Evolutionary conservation across 2,329 filamentous ascomycete species (phyloP), one percentile per base, ranked within the genome.

Genomic region (Aspergillus brasiliensis): DNA sequence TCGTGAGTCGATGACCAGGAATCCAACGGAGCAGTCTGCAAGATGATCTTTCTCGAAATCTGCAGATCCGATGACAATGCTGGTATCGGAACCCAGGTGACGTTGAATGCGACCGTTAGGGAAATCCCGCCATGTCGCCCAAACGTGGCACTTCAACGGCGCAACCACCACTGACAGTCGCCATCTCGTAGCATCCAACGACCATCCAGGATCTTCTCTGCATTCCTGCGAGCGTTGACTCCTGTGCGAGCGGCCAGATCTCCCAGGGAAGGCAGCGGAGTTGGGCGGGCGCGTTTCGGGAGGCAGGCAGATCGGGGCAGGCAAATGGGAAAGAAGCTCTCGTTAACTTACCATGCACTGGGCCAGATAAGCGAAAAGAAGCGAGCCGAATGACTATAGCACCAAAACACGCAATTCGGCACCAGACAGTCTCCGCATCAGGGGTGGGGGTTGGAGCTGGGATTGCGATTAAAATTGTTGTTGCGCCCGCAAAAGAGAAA

Each of bases 321-420:
- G 59, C 58, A 61, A 53, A 63, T 58, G 60, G 57, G 61, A 60
- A 48, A 59, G 56, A 65, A 56, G 61, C 58, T 61, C 59, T 62
- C 57, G 42, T 59, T 61, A 64, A 68, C 66, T 68, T 62, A 68
- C 66, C 65, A 65, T 58, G 61, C 47, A 68, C 62, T 62, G 62
- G 65, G 61, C 54, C 55, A 67, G 62, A 66, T 63, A 65, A 65
- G 64, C 63, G 60, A 66, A 64, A 68, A 68, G 62, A 64, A 67
- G 64, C 61, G 62, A 69, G 60, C 65, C 67, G 63, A 69, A 63
- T 57, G 59, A 62, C 61, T 68, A 68, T 67, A 63, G 65, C 67
- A 66, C 66, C 65, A 67, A 65, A 65, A 62, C 61, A 59, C 55
- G 57, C 57, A 61, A 62, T 60, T 62, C 58, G 60, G 58, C 56